phyloP scores from a whole-genome alignment of 805 yeast genomes.

The Dipodascopsis uninucleata region DNA sequence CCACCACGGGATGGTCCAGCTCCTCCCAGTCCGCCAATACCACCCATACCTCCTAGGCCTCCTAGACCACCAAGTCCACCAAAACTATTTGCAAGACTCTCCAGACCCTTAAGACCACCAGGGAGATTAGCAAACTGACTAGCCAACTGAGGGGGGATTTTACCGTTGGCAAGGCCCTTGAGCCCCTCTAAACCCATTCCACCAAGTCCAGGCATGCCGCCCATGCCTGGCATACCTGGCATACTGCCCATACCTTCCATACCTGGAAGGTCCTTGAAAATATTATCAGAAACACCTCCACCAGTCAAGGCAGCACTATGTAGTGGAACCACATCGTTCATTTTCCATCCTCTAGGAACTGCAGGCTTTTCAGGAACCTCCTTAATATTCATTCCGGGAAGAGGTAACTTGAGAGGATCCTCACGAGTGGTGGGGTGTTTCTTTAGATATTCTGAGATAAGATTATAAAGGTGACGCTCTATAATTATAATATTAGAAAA shows the following conservation, averaged over 20 bases:
- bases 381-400: slow-evolving; percentile 34
- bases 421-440: slow-evolving; percentile 65
- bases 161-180: slow-evolving; percentile 30
- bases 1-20: slow-evolving; percentile 11
- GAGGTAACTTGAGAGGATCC: slow-evolving; percentile 49
- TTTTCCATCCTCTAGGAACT: slow-evolving; percentile 75
- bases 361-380: slow-evolving; percentile 51
- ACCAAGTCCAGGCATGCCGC: slow-evolving; percentile 27
- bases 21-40: slow-evolving; percentile 20
- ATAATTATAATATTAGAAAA: not conserved
- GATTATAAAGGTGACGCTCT: slow-evolving; percentile 60
- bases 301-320: slow-evolving; percentile 76
- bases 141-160: slow-evolving; percentile 29
- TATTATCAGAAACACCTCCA: slow-evolving; percentile 67
- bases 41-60: slow-evolving; percentile 20
- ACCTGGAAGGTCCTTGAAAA: slow-evolving; percentile 29
- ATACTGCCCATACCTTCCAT: slow-evolving; percentile 23
- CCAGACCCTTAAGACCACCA: slow-evolving; percentile 22
- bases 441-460: slow-evolving; percentile 58
- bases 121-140: slow-evolving; percentile 9
- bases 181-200: too few relatives aligned
- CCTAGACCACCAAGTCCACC: slow-evolving; percentile 19
- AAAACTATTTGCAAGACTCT: slow-evolving; percentile 5
- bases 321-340: slow-evolving; percentile 86
- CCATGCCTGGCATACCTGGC: slow-evolving; percentile 30